Evolutionary conservation across 2,329 filamentous ascomycete genomes (phyloP).

Genomic region (Lasiodiplodia citricola): DNA sequence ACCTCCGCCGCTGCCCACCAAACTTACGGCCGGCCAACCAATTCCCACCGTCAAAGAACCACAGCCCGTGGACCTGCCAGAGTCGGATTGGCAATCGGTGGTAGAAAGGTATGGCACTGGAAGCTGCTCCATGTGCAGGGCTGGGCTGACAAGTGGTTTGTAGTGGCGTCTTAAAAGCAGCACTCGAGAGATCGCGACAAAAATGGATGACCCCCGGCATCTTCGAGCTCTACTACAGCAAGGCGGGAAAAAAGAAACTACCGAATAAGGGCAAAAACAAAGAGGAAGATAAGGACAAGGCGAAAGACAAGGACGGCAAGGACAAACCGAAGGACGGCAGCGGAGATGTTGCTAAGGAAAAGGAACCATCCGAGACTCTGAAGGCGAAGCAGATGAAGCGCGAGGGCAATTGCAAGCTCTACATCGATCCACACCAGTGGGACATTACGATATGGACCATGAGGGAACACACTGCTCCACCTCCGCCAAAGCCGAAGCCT

Average conservation of each 20-base stretch:
- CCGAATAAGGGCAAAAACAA: conserved; percentile 61
- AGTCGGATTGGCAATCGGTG: conserved; percentile 73
- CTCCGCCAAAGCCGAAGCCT: conserved; percentile 34
- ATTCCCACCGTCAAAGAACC: conserved; percentile 72
- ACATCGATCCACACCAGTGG: conserved; percentile 79
- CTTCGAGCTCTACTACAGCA: conserved; percentile 46
- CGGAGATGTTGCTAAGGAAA: conserved; percentile 61
- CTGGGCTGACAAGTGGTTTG: conserved; percentile 28
- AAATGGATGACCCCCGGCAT: conserved; percentile 45
- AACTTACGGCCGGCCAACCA: conserved; percentile 68
- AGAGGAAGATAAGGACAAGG: conserved; percentile 34
- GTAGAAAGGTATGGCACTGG: conserved; percentile 65
- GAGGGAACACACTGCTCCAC: conserved; percentile 64
- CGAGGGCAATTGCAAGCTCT: conserved; percentile 64
- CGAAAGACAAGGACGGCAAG: conserved; percentile 58
- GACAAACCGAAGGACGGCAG: conserved; percentile 20
- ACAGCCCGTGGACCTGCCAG: conserved; percentile 67
- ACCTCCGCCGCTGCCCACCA: conserved; percentile 61
- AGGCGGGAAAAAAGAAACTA: conserved; percentile 41
- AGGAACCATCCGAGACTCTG: conserved; percentile 61
- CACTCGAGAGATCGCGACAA: conserved; percentile 72
- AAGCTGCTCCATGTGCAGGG: neutral
- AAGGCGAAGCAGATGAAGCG: conserved; percentile 54
- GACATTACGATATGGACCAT: conserved; percentile 76
- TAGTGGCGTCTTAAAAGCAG: conserved; percentile 77